These are phyloP conservation scores for Ophiocordyceps robertsii DNA, from an alignment of 2,329 filamentous ascomycete genomes.

Conservation along the genomic window DNA sequence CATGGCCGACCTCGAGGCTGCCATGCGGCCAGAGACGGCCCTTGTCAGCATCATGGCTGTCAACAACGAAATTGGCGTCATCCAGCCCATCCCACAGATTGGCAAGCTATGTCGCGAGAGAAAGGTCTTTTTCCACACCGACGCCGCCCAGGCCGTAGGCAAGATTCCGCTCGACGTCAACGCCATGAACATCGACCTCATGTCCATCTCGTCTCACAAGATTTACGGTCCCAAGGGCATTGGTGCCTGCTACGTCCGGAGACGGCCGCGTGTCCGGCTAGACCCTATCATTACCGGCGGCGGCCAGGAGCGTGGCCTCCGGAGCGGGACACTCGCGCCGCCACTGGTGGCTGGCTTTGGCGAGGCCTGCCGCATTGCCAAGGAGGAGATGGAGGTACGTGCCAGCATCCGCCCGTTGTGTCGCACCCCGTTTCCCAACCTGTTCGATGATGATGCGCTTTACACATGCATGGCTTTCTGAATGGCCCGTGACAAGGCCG, in stretches of 20 bases:
- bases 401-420: too few relatives aligned
- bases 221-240: slow-evolving; percentile 98
- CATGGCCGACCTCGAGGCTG: slow-evolving; percentile 71
- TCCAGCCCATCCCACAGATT: slow-evolving; percentile 89
- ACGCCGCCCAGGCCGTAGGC: slow-evolving; percentile 93
- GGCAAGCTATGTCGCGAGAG: slow-evolving; percentile 80
- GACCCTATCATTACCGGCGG: slow-evolving; percentile 94
- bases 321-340: slow-evolving; percentile 87
- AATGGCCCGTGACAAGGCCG: slow-evolving; percentile 51
- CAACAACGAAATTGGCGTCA: slow-evolving; percentile 99
- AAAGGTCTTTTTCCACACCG: slow-evolving; percentile 97
- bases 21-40: slow-evolving; percentile 80
- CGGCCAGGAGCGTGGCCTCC: slow-evolving; percentile 86
- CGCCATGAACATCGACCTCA: slow-evolving; percentile 93
- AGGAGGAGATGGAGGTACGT: slow-evolving; percentile 81
- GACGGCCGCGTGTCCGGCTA: slow-evolving; percentile 82
- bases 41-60: slow-evolving; percentile 97
- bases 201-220: slow-evolving; percentile 98
- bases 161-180: slow-evolving; percentile 97
- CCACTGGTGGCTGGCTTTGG: slow-evolving; percentile 85
- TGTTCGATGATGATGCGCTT: slow-evolving; percentile 62
- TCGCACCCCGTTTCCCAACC: slow-evolving; percentile 4
- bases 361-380: slow-evolving; percentile 85
- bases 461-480: slow-evolving; percentile 85
- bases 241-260: slow-evolving; percentile 88